phyloP scores from a whole-genome alignment of 2,329 filamentous ascomycete genomes.

The Davidsoniella australis region DNA sequence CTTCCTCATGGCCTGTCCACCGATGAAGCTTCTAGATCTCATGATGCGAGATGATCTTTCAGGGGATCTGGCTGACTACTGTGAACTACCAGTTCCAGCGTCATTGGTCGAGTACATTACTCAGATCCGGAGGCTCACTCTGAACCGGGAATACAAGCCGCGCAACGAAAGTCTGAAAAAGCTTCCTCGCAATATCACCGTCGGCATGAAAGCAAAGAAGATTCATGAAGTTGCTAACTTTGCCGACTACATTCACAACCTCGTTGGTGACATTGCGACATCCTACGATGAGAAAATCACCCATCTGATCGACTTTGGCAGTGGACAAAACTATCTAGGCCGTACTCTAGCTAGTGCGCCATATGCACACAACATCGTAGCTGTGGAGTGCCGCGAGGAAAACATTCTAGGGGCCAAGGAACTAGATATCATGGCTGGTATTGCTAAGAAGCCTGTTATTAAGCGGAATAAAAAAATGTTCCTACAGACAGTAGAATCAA shows the following conservation, averaged over 20 bases:
- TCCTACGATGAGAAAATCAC: conserved; percentile 46
- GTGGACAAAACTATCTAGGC: conserved; percentile 90
- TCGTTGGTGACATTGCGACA: conserved; percentile 38
- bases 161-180: conserved; percentile 30
- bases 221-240: conserved; percentile 86
- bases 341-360: conserved; percentile 69
- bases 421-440: conserved; percentile 66
- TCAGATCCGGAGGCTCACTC: conserved; percentile 50
- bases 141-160: conserved; percentile 43
- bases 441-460: conserved; percentile 55
- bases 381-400: conserved; percentile 71
- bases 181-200: conserved; percentile 53
- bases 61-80: conserved; percentile 8
- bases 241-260: conserved; percentile 58
- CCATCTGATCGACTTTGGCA: conserved; percentile 90
- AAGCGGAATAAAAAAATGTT: conserved; percentile 74
- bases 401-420: conserved; percentile 75
- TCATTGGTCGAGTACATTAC: conserved; percentile 56
- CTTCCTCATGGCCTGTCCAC: conserved; percentile 55
- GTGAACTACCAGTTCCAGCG: conserved; percentile 25
- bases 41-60: conserved; percentile 62
- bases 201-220: conserved; percentile 95
- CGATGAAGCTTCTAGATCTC: conserved; percentile 64
- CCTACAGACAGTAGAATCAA: conserved; percentile 32
- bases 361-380: conserved; percentile 74